Conservation (phyloP, 306 rosid species). For the Urtica urens region DNA sequence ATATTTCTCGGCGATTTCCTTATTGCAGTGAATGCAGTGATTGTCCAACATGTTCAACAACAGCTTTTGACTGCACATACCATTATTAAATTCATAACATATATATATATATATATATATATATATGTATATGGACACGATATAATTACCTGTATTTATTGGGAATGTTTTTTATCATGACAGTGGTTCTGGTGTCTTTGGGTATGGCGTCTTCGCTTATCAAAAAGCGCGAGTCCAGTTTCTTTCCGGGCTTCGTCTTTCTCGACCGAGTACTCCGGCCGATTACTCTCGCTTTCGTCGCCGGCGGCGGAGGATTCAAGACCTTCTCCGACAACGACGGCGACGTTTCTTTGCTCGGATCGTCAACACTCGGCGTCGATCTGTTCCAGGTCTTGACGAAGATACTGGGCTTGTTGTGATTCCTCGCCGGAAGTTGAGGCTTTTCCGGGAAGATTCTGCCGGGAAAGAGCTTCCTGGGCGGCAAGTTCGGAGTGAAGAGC, state of each 20-base stretch:
- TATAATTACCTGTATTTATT: slow-evolving; percentile 71
- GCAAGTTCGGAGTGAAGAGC: slow-evolving; percentile 15
- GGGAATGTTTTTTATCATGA: slow-evolving; percentile 95
- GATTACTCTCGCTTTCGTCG: not conserved
- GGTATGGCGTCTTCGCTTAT: slow-evolving; percentile 44
- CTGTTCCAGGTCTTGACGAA: no score
- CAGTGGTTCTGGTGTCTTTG: slow-evolving; percentile 67
- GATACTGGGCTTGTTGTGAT: slow-evolving; percentile 2
- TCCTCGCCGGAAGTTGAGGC: slow-evolving; percentile 13
- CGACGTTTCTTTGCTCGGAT: not conserved
- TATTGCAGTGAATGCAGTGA: slow-evolving; percentile 87
- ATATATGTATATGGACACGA: not conserved
- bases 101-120: not conserved
- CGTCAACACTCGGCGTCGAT: not conserved
- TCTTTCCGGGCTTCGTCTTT: slow-evolving; percentile 53
- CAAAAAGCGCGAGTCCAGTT: slow-evolving; percentile 43
- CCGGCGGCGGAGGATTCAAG: not conserved
- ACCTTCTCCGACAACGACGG: not conserved
- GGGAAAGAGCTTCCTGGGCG: slow-evolving; percentile 11
- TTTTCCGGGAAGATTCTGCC: not conserved
- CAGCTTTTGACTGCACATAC: slow-evolving; percentile 61
- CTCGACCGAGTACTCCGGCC: slow-evolving; percentile 18
- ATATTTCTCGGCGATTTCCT: slow-evolving; percentile 38
- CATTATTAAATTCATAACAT: not conserved
- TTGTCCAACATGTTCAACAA: slow-evolving; percentile 86